Base-by-base conservation (phyloP, 192 early-diverging fungal genomes). In the Backusella tarrabulga region DNA sequence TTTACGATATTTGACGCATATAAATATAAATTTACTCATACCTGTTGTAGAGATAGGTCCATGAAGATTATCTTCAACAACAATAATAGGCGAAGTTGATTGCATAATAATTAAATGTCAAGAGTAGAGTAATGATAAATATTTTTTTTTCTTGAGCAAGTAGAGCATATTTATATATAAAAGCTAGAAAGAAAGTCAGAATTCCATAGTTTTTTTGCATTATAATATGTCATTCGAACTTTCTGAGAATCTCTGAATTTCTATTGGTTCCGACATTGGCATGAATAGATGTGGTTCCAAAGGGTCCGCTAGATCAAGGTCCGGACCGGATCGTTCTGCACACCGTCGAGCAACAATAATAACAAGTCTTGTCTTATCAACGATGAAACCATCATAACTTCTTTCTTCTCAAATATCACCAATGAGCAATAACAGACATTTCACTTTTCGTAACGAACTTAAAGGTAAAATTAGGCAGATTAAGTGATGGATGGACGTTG, bases 361-460 rank as follows among this genome's bases (percentile, higher is more conserved):
- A 21, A 63, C 23, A 29, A 14, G 56, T 29, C 26, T 63, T 11
- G 56, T 29, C 26, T 63, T 11, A 4, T 4, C 1, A 7, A 21
- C 12, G 26, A 8, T 63, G 56, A 29, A 63, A 63, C 56, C 12
- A 29, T 63, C 23, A 63, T 11, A 26, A 14, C 21, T 29, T 56
- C 54, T 56, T 26, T 63, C 56, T 63, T 63, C 56, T 63, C 23
- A 63, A 63, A 63, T 63, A 63, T 63, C 56, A 63, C 56, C 56
- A 63, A 70, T 35, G n/a, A 70, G 21, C 50, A 76, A 35, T 21
- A 77, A 76, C 73, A 68, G 74, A 2, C 63, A 76, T 66, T 80
- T 79, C 42, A 72, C 71, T 76, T 66, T 79, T 29, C 76, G 76
- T 66, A 67, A 76, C 50, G 76, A 68, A 21, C 67, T 83, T 12